Conservation (phyloP, 2,329 filamentous ascomycete genomes). For the Teratosphaeria nubilosa region DNA sequence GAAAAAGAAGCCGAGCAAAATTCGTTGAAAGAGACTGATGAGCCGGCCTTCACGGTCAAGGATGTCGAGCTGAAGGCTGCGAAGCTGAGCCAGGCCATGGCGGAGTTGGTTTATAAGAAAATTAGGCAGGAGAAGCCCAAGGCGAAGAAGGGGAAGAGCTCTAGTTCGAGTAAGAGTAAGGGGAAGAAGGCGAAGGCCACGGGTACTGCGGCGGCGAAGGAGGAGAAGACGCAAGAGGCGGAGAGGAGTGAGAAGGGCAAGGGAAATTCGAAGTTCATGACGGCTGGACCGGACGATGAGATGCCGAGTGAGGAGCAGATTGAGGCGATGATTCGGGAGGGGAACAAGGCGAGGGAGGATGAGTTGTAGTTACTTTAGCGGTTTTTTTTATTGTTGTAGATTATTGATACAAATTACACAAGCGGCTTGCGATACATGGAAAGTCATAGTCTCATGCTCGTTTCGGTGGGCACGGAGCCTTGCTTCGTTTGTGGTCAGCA, state of each 20-base stretch:
- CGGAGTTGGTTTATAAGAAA: constrained; percentile 61
- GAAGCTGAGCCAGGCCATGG: constrained; percentile 59
- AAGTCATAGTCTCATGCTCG: too few species aligned
- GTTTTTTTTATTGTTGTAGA: neutral
- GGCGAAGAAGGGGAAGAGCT: constrained; percentile 19
- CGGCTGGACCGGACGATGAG: constrained; percentile 11
- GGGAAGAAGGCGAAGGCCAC: neutral
- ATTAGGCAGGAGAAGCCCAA: constrained; percentile 34
- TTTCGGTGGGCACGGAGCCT: too few species aligned
- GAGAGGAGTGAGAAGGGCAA: constrained; percentile 11
- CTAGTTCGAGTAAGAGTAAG: constrained; percentile 7
- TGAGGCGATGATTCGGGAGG: constrained; percentile 14
- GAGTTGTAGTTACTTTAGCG: constrained; percentile 7
- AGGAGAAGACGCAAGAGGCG: constrained; percentile 18
- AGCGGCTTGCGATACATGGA: neutral
- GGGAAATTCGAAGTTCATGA: constrained; percentile 14
- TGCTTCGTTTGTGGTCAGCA: too few species aligned
- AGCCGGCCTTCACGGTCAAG: constrained; percentile 63
- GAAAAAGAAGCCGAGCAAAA: constrained; percentile 61
- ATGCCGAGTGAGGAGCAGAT: constrained; percentile 20
- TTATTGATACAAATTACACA: neutral
- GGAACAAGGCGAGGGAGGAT: constrained; percentile 8
- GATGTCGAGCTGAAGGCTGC: constrained; percentile 61
- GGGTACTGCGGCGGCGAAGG: neutral
- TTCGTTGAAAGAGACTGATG: constrained; percentile 56